phyloP scores from a whole-genome alignment of 2,329 filamentous ascomycete genomes.

The Phoma sp. region DNA sequence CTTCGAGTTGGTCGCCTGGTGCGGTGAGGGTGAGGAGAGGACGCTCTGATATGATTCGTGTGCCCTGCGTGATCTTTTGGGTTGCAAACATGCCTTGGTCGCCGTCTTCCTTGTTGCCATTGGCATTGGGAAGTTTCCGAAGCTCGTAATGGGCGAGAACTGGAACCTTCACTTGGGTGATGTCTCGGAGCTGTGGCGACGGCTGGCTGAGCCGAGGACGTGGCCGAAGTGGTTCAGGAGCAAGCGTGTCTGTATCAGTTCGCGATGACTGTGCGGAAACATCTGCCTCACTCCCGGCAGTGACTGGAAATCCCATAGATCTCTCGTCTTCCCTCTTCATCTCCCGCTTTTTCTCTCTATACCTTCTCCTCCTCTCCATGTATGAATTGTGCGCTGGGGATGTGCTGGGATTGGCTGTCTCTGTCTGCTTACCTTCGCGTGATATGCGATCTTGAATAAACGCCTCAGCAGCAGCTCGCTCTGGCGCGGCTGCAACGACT shows the following conservation, averaged over 20 bases:
- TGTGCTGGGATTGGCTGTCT: neutral
- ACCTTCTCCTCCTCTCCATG: neutral
- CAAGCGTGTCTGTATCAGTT: slow-evolving; percentile 8
- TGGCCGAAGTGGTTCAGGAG: slow-evolving; percentile 1
- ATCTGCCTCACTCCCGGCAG: no score
- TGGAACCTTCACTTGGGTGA: neutral
- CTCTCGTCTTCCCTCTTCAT: neutral
- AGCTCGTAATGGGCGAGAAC: slow-evolving; percentile 13
- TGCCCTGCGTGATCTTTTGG: slow-evolving; percentile 14
- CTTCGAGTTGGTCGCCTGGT: slow-evolving; percentile 3
- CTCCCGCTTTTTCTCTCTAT: neutral
- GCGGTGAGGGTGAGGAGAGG: slow-evolving; percentile 9
- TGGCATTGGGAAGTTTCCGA: neutral
- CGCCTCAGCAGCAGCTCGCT: neutral
- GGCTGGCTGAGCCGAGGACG: neutral
- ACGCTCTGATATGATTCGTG: slow-evolving; percentile 24
- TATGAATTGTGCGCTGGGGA: neutral
- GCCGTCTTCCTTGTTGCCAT: neutral
- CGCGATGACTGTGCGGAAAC: no score
- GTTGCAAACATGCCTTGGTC: slow-evolving; percentile 21
- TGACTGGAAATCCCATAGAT: neutral
- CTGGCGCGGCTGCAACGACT: neutral
- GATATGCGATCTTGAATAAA: neutral
- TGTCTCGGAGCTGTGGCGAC: neutral
- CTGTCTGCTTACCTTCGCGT: neutral